Conservation (phyloP, 768 basidiomycete genomes). For the Nidula microcarpa region DNA sequence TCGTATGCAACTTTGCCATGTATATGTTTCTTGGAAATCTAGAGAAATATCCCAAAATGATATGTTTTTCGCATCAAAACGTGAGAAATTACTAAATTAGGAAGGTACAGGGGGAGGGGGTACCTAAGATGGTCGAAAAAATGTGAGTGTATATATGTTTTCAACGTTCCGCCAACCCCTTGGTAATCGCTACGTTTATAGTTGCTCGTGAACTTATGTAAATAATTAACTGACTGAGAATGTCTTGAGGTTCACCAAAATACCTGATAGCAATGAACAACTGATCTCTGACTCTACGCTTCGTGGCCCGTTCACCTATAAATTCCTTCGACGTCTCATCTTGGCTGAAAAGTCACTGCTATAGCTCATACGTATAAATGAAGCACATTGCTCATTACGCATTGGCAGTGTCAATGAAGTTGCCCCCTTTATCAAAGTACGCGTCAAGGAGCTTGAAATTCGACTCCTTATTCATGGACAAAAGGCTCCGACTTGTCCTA, state of each 20-base stretch:
- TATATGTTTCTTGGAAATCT: no score
- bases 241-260: neutral
- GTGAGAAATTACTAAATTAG: no score
- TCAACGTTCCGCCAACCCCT: no score
- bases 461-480: constrained; percentile 27
- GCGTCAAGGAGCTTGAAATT: neutral
- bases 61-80: no score
- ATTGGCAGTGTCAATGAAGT: constrained; percentile 3
- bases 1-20: no score
- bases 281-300: constrained; percentile 39
- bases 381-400: constrained; percentile 27
- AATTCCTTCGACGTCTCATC: constrained; percentile 32
- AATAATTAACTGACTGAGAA: neutral
- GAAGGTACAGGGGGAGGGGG: no score
- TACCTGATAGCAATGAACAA: constrained; percentile 40
- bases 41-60: no score
- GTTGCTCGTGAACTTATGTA: constrained; percentile 18
- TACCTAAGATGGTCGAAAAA: no score
- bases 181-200: constrained; percentile 18
- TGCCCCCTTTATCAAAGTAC: no score
- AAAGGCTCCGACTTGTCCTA: constrained; percentile 22
- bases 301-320: constrained; percentile 38
- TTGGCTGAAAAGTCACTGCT: constrained; percentile 25
- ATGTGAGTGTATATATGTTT: no score
- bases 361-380: constrained; percentile 6